Base-by-base conservation (phyloP, 768 basidiomycete genomes). In the Infundibulicybe gibba region DNA sequence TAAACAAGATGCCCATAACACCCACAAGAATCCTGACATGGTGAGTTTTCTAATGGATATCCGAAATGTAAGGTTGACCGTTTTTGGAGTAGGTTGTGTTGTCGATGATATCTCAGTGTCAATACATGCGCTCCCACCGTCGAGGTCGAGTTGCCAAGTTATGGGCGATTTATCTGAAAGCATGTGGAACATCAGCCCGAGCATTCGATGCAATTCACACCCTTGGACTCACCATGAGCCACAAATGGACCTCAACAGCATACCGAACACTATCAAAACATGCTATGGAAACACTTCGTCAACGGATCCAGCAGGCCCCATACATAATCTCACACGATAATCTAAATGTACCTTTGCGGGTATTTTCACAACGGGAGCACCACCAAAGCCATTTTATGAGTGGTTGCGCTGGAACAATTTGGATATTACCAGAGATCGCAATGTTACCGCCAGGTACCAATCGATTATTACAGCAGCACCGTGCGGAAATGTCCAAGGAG, bases 341-440 rank as follows among this genome's bases (percentile, higher is more conserved):
- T 31, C 32, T 55, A 32, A 50, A 60, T 35, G 25, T 61, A 5
- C 49, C 57, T 12, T 41, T 58, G n/a, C 49, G 47, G n/a, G 57
- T 59, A 2, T 62, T 57, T 41, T 58, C 54, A 5, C 59, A 62
- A 42, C 46, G 52, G 10, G 32, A 59, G 0, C n/a, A 57, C 32
- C 56, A 62, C 41, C 51, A 60, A 40, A 54, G 54, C 17, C 53
- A 59, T 32, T 61, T 60, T 40, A 39, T 50, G 30, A 59, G 51
- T 49, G 61, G 59, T 0, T 52, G 47, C 33, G 61, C 61, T 4
- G 47, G 43, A 1, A 62, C 59, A 1, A 39, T 62, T 0, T 63
- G 49, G 54, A 38, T 55, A n/a, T 40, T 54, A 1, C 56, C 56
- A 14, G 0, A 6, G 0, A 41, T 32, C n/a, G 52, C 54, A 1